These are phyloP conservation scores for Hortiboletus rubellus DNA, from an alignment of 1,284 basidiomycete species.

Conservation along the genomic window DNA sequence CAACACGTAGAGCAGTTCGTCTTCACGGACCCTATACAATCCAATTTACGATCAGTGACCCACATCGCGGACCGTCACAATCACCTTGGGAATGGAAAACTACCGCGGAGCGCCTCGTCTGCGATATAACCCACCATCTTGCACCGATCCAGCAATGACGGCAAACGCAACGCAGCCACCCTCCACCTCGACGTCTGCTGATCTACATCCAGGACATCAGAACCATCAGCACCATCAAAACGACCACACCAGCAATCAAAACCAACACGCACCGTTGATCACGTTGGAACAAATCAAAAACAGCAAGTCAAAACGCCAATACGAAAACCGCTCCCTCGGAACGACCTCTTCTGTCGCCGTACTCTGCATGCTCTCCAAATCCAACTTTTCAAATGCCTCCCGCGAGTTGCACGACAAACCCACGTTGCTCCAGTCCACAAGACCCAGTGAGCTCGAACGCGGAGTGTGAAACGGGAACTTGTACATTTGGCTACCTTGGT, in stretches of 20 bases:
- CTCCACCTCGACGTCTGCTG: constrained; percentile 58
- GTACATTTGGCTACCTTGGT: constrained; percentile 76
- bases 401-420: constrained; percentile 11
- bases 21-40: constrained; percentile 70
- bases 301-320: constrained; percentile 92
- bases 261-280: constrained; percentile 48
- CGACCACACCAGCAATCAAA: background rate
- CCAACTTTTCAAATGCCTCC: constrained; percentile 42
- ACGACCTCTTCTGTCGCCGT: constrained; percentile 58
- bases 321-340: constrained; percentile 82
- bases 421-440: constrained; percentile 6
- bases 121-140: constrained; percentile 69
- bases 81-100: constrained; percentile 82
- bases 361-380: constrained; percentile 52
- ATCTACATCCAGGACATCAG: constrained; percentile 42
- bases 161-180: constrained; percentile 69
- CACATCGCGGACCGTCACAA: background rate
- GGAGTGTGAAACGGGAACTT: constrained; percentile 34
- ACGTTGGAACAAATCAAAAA: constrained; percentile 75
- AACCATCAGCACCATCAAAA: background rate
- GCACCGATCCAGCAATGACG: constrained; percentile 74
- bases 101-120: constrained; percentile 80
- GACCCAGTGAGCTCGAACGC: constrained; percentile 15
- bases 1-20: constrained; percentile 86
- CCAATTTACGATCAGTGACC: background rate